These are phyloP conservation scores for Fusarium haematococcum DNA, from an alignment of 2,329 filamentous ascomycete genomes.

Conservation along the genomic window DNA sequence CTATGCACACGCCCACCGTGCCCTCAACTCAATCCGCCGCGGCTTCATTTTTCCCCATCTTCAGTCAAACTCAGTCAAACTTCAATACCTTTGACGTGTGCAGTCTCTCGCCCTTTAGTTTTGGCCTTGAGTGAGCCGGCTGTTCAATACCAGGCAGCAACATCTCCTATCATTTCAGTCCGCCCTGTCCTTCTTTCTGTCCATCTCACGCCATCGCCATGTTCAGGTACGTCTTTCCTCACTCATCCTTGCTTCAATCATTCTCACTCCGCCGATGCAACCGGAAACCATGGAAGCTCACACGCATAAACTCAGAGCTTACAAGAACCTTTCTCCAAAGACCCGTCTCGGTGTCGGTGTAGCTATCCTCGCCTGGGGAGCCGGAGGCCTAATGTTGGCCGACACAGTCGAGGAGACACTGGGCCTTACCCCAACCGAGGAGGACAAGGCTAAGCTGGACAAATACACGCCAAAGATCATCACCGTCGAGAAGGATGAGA, in stretches of 20 bases:
- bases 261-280: not conserved
- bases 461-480: constrained; percentile 72
- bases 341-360: constrained; percentile 79
- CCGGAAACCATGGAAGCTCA: constrained; percentile 4
- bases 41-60: not conserved
- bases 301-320: constrained; percentile 62
- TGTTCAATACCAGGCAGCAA: not conserved
- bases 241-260: not conserved
- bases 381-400: constrained; percentile 77
- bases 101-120: not conserved
- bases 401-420: constrained; percentile 80
- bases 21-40: not conserved
- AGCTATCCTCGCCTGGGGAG: constrained; percentile 81
- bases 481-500: constrained; percentile 62
- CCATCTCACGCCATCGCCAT: constrained; percentile 17
- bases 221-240: constrained; percentile 31
- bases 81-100: not conserved
- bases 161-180: not conserved
- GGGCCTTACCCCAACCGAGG: constrained; percentile 77
- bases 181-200: not conserved
- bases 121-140: not conserved
- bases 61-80: not conserved
- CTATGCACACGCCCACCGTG: not conserved
- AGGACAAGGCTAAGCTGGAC: constrained; percentile 77
- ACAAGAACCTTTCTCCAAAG: constrained; percentile 76